Evolutionary conservation across 129 eudicot genomes (phyloP).

Genomic region (Flaveria trinervia): DNA sequence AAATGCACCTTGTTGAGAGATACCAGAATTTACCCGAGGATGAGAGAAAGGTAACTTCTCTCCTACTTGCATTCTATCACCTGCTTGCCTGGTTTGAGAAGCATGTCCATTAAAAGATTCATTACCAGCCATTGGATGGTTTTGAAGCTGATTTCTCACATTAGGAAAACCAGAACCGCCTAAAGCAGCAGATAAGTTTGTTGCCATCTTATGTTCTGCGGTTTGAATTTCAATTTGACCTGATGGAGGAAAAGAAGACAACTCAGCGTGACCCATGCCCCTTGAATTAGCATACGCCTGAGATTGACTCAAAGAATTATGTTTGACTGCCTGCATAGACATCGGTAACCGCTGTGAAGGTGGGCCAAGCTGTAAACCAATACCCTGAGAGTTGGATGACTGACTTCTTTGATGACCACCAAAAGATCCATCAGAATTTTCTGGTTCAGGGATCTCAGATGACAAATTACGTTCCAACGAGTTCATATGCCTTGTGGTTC

Average conservation of each 20-base stretch:
- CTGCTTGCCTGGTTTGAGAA: constrained; percentile 37
- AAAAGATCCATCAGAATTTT: constrained; percentile 59
- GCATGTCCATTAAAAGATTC: constrained; percentile 38
- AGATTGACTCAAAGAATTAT: constrained; percentile 33
- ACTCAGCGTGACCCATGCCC: constrained; percentile 44
- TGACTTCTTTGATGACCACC: constrained; percentile 59
- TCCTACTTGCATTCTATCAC: constrained; percentile 36
- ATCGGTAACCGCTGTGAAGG: constrained; percentile 64
- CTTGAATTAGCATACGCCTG: constrained; percentile 40
- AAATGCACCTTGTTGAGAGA: constrained; percentile 42
- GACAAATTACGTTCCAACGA: constrained; percentile 48
- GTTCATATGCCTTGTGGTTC: constrained; percentile 31
- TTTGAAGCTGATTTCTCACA: constrained; percentile 55
- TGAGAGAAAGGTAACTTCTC: constrained; percentile 40
- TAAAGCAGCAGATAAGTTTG: constrained; percentile 43
- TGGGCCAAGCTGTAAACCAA: constrained; percentile 87
- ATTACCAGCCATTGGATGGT: constrained; percentile 37
- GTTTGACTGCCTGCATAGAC: constrained; percentile 30
- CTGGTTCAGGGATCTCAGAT: constrained; percentile 59
- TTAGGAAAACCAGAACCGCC: constrained; percentile 44
- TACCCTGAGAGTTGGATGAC: constrained; percentile 71
- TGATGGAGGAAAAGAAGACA: constrained; percentile 41
- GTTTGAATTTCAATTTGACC: constrained; percentile 40
- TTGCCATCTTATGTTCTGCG: constrained; percentile 34
- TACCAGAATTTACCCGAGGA: constrained; percentile 37